Evolutionary conservation across 306 rosid genomes (phyloP), one percentile per base, ranked within the genome.

Genomic region (Herpetospermum pedunculosum): DNA sequence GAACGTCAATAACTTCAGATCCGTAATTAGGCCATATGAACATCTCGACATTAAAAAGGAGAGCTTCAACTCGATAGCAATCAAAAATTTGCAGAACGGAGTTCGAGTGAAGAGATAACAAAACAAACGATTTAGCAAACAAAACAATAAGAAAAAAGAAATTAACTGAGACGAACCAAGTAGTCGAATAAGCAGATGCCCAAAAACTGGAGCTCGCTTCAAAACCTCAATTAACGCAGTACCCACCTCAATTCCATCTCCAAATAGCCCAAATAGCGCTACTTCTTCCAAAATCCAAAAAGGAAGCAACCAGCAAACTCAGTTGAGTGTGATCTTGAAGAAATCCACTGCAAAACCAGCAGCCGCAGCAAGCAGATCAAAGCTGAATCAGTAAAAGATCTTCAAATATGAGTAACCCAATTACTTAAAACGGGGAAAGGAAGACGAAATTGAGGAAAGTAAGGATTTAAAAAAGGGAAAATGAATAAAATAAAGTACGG

Each of bases 121-220:
- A 53, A 69, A 72, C 57, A 49, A 13, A 19, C 7, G 23, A 25
- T 23, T 28, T 32, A 35, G n/a, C 32, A 1, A 37, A 21, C 30
- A 72, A 72, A 68, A n/a, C 44, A 41, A 49, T 18, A 13, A n/a
- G 59, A 57, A 75, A 46, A 72, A 23, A 32, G 3, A 13, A 78
- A 47, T 34, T 62, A 62, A 30, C 23, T 49, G 26, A 49, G 32
- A 48, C 26, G 57, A 79, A 23, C 25, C 59, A 85, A 84, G 81
- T 74, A 65, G 16, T 77, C 55, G 18, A 54, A 15, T 15, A 76
- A 77, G 90, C 90, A 85, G 84, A 88, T 83, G 89, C 81, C 83
- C 76, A 85, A 85, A 85, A 80, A 77, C 78, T 85, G 21, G 65
- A 78, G 72, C 25, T 75, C 79, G 28, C 75, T 52, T 80, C 76